A percentile compares a stretch with the other conserved stretches of the same genome.
Evolutionary conservation across 1,284 basidiomycete species (phyloP).

Genomic region (Farysia itapuensis): DNA sequence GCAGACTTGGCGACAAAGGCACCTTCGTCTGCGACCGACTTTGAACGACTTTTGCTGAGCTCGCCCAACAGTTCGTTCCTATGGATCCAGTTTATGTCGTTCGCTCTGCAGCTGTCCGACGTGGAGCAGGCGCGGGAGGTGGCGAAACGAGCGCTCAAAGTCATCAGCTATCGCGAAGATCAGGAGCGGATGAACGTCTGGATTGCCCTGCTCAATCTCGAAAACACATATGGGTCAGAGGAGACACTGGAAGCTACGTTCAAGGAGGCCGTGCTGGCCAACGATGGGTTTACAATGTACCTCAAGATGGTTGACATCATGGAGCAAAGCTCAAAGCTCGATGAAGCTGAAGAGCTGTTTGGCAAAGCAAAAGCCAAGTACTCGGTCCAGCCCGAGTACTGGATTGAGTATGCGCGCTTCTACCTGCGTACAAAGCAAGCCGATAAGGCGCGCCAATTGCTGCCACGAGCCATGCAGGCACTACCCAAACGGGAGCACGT

Average conservation of each 20-base stretch:
- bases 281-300: constrained; percentile 88
- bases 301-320: constrained; percentile 81
- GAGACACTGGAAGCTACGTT: constrained; percentile 76
- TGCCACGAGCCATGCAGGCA: constrained; percentile 86
- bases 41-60: constrained; percentile 89
- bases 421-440: constrained; percentile 72
- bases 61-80: constrained; percentile 96
- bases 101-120: constrained; percentile 92
- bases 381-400: constrained; percentile 83
- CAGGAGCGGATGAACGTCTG: constrained; percentile 95
- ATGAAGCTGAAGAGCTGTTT: constrained; percentile 46
- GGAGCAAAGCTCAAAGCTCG: constrained; percentile 74
- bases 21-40: constrained; percentile 89
- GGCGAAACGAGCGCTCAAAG: constrained; percentile 79
- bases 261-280: constrained; percentile 84
- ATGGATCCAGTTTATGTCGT: constrained; percentile 99
- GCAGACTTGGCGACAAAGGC: constrained; percentile 51
- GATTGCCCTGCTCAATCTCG: constrained; percentile 93
- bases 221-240: constrained; percentile 82
- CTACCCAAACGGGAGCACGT: constrained; percentile 94
- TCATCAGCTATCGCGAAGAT: constrained; percentile 92
- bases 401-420: constrained; percentile 81
- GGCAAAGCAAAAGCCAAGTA: constrained; percentile 75
- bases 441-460: constrained; percentile 79
- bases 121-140: constrained; percentile 89